Evolutionary conservation across 1,284 basidiomycete species (phyloP).

Genomic region (Sphagnurus paluster): DNA sequence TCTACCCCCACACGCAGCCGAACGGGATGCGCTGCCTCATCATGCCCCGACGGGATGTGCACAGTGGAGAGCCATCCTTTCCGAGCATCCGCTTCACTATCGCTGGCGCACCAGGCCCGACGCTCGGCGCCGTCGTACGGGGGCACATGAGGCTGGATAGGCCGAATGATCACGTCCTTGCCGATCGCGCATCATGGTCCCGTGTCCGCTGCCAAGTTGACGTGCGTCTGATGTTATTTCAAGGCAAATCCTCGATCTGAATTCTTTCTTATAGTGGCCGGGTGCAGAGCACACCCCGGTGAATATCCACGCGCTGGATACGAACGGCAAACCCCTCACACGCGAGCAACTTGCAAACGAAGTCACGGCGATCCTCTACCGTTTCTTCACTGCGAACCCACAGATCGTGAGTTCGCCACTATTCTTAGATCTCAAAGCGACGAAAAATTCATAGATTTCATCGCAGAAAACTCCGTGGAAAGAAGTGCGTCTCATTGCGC

Average conservation of each 20-base stretch:
- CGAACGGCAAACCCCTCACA: constrained; percentile 16
- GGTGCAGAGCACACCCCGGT: constrained; percentile 12
- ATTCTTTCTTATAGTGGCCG: constrained; percentile 25
- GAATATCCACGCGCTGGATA: constrained; percentile 6
- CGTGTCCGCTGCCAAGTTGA: constrained; percentile 26
- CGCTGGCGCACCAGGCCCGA: constrained; percentile 26
- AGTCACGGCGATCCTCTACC: constrained; percentile 1
- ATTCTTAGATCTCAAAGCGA: not conserved
- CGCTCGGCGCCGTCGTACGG: constrained; percentile 23
- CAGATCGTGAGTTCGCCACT: not conserved
- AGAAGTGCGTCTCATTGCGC: constrained; percentile 25
- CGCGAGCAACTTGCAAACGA: constrained; percentile 22
- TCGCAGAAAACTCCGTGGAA: constrained; percentile 16
- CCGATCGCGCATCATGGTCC: constrained; percentile 19
- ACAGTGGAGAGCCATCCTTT: constrained; percentile 19
- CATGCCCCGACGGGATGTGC: constrained; percentile 22
- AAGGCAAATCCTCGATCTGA: not conserved
- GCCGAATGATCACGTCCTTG: constrained; percentile 23
- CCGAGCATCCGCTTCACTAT: constrained; percentile 25
- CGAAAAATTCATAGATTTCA: constrained; percentile 1
- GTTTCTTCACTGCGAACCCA: constrained; percentile 2
- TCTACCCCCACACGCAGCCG: not conserved
- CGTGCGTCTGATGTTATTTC: constrained; percentile 19
- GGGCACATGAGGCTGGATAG: constrained; percentile 21
- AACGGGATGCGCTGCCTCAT: constrained; percentile 17